Conservation (phyloP, 2,329 filamentous ascomycete species). For the Fusarium agapanthi region DNA sequence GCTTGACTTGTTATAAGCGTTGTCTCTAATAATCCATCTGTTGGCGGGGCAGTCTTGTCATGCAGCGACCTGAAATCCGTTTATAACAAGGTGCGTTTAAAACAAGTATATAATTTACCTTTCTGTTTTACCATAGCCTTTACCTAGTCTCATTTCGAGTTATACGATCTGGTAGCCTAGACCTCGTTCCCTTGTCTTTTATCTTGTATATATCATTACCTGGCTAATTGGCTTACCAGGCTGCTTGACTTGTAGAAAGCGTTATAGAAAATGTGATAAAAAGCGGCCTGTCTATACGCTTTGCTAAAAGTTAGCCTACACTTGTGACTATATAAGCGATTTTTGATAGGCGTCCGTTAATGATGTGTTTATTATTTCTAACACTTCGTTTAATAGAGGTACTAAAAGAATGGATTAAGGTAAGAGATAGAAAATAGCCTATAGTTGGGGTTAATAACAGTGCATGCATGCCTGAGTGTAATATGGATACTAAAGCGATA, state of each 20-base stretch:
- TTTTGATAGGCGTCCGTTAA: not conserved
- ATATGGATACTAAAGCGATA: not conserved
- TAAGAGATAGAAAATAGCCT: not conserved
- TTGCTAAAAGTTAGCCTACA: not conserved
- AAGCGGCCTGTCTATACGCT: not conserved
- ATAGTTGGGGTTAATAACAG: not conserved
- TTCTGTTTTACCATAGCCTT: not conserved
- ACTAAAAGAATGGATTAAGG: not conserved
- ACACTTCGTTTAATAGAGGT: not conserved
- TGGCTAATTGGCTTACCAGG: not conserved
- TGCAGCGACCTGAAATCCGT: not conserved
- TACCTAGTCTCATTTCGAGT: not conserved
- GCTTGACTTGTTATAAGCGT: no score
- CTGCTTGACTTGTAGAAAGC: not conserved
- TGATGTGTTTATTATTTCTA: not conserved
- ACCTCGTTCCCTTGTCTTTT: not conserved
- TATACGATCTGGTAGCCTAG: not conserved
- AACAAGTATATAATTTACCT: not conserved
- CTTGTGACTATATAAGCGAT: not conserved
- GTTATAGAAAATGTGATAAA: not conserved
- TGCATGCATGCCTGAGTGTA: no score
- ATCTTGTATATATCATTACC: not conserved
- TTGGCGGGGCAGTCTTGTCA: not conserved
- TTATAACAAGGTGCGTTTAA: not conserved
- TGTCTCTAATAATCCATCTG: not conserved